Evolutionary conservation across 768 basidiomycete species (phyloP).

Genomic region (Leucocoprinus birnbaumii): DNA sequence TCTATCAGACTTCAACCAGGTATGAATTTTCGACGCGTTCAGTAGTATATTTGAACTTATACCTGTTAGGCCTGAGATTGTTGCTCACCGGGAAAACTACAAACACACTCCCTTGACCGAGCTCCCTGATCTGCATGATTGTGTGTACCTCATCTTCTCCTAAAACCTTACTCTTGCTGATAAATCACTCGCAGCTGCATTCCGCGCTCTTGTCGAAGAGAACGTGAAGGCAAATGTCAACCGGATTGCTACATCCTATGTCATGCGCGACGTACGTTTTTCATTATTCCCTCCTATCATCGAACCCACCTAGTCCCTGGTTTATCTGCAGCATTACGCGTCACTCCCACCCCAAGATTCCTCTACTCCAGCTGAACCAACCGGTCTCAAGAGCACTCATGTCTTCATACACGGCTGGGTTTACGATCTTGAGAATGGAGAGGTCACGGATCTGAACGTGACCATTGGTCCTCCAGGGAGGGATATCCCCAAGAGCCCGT

Average conservation of each 20-base stretch:
- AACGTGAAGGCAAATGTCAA: conserved; percentile 33
- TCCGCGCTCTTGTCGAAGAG: conserved; percentile 42
- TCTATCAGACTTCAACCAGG: conserved; percentile 33
- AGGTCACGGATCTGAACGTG: conserved; percentile 44
- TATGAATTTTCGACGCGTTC: conserved; percentile 12
- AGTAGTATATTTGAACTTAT: too few species aligned
- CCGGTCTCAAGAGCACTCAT: conserved; percentile 16
- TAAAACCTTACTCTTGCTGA: neutral
- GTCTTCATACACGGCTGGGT: conserved; percentile 57
- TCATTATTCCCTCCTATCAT: neutral
- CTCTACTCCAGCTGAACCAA: neutral
- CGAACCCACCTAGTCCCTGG: neutral
- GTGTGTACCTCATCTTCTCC: conserved; percentile 18
- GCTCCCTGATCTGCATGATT: conserved; percentile 26
- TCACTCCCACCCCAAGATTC: conserved; percentile 11
- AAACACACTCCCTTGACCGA: conserved; percentile 16
- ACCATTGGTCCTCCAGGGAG: conserved; percentile 34
- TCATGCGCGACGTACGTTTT: conserved; percentile 27
- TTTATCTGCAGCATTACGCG: conserved; percentile 19
- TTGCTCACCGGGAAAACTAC: conserved; percentile 25
- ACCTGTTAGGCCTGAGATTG: conserved; percentile 29
- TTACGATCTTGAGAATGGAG: conserved; percentile 52
- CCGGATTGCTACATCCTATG: conserved; percentile 23
- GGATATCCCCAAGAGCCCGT: conserved; percentile 27
- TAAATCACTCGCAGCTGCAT: conserved; percentile 26